Percentiles rank a stretch among this genome's conserved stretches.
Conservation (phyloP, 805 yeast genomes). For the Lipomyces yamadae region DNA sequence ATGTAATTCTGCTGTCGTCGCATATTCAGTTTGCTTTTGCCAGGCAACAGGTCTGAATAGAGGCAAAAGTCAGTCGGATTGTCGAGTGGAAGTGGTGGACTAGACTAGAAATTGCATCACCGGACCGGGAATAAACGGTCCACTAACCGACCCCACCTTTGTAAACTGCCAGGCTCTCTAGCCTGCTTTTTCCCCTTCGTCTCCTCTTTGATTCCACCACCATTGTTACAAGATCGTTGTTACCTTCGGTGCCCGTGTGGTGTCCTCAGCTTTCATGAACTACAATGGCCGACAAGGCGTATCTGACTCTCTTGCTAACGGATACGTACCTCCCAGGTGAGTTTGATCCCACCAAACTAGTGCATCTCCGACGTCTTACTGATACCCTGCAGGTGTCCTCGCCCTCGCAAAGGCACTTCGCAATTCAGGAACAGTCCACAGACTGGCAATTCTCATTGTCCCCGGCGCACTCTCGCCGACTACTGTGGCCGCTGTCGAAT, state of each 20-base stretch:
- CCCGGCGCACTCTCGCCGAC: slow-evolving; percentile 18
- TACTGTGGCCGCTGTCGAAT: slow-evolving; percentile 26
- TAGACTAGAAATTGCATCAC: background rate
- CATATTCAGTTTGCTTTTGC: no score
- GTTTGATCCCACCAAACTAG: background rate
- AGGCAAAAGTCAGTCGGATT: no score
- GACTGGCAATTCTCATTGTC: slow-evolving; percentile 41
- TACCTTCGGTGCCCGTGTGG: background rate
- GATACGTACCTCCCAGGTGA: slow-evolving; percentile 48
- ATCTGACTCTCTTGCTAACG: slow-evolving; percentile 53
- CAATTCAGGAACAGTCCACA: slow-evolving; percentile 38
- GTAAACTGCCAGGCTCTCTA: background rate
- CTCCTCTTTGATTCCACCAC: background rate
- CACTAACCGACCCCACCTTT: background rate
- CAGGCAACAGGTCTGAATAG: no score
- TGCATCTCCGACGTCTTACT: background rate
- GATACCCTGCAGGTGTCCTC: slow-evolving; percentile 54
- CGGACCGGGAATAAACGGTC: background rate
- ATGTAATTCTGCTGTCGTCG: background rate
- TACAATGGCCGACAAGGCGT: slow-evolving; percentile 42
- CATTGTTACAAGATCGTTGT: background rate
- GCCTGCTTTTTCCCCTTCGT: background rate
- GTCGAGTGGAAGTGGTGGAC: no score
- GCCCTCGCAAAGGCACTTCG: slow-evolving; percentile 52
- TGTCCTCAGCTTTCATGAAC: background rate